Evolutionary conservation across 345 rosid genomes (phyloP).

Genomic region (Jatropha curcas): DNA sequence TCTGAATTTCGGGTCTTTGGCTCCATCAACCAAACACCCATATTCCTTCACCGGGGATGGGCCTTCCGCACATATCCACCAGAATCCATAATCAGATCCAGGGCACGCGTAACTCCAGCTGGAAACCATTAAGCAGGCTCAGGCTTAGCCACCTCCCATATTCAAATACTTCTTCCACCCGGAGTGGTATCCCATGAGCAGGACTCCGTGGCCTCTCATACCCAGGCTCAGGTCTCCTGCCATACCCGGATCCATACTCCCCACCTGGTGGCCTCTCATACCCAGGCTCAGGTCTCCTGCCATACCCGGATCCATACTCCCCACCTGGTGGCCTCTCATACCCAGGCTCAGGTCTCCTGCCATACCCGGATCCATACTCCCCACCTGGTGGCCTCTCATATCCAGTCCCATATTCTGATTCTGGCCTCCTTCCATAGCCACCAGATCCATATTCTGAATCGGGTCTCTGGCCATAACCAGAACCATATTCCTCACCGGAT

Average conservation of each 20-base stretch:
- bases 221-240: slow-evolving; percentile 18
- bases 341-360: slow-evolving; percentile 11
- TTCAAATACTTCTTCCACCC: too few relatives aligned
- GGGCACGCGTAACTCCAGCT: too few relatives aligned
- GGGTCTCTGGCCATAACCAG: slow-evolving; percentile 19
- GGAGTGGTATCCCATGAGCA: slow-evolving; percentile 43
- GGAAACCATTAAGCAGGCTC: too few relatives aligned
- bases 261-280: slow-evolving; percentile 13
- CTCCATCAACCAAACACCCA: too few relatives aligned
- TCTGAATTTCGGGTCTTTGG: too few relatives aligned
- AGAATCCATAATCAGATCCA: too few relatives aligned
- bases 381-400: slow-evolving; percentile 15
- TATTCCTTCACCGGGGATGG: too few relatives aligned
- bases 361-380: slow-evolving; percentile 27
- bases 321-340: slow-evolving; percentile 27
- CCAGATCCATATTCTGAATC: slow-evolving; percentile 20
- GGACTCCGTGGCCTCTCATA: slow-evolving; percentile 15
- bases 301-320: slow-evolving; percentile 41
- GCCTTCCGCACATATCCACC: too few relatives aligned
- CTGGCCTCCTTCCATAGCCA: slow-evolving; percentile 23
- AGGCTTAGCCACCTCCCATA: too few relatives aligned
- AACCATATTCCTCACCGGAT: slow-evolving; percentile 36
- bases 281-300: slow-evolving; percentile 24
- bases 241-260: slow-evolving; percentile 4
- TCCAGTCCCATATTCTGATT: slow-evolving; percentile 14